Evolutionary conservation across 2,329 filamentous ascomycete species (phyloP), one percentile per base, ranked within the genome.

Genomic region (Karstenula rhodostoma): DNA sequence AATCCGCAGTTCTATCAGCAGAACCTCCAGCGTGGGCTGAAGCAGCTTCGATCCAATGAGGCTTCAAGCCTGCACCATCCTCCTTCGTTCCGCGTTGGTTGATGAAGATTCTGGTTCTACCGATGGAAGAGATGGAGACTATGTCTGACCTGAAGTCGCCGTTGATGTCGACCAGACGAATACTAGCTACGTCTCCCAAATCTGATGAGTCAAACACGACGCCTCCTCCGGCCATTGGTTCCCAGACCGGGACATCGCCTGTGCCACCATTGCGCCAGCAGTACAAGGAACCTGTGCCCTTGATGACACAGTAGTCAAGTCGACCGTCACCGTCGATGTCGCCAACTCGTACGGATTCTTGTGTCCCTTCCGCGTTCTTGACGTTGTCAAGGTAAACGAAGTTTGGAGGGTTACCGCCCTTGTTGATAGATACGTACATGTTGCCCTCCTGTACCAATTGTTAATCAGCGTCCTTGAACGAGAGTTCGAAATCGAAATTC

Each of bases 281-380:
- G 2, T 62, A 49, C 3, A 75, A 61, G 25, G 73, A 62, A 2
- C 73, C 75, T 22, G 59, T 60, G 13, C 60, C 64, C 1, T 65
- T 64, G 2, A 74, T 47, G 4, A 69, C 49, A 42, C 74, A 74
- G 54, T 75, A 80, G 59, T 80, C 79, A 0, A 69, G 48, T 0
- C 77, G 68, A 0, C 78, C 77, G 54, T 81, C 71, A 2, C 70
- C 72, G 32, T 76, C 74, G 3, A 76, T 71, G 60, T 79, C 77
- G 0, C 61, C 77, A 2, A 79, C 59, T 0, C 70, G 64, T 7
- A 79, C 64, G 35, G 63, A 49, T 8, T 54, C 61, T 33, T 57
- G 63, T 0, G 56, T 27, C 10, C 6, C 29, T 7, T 49, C 50
- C n/a, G 49, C 61, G 5, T 54, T 27, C 43, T 66, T 66, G 17